Percentiles rank a stretch among this genome's conserved stretches.
Evolutionary conservation across 768 basidiomycete genomes (phyloP).

Genomic region (Pulveroboletus sp.): DNA sequence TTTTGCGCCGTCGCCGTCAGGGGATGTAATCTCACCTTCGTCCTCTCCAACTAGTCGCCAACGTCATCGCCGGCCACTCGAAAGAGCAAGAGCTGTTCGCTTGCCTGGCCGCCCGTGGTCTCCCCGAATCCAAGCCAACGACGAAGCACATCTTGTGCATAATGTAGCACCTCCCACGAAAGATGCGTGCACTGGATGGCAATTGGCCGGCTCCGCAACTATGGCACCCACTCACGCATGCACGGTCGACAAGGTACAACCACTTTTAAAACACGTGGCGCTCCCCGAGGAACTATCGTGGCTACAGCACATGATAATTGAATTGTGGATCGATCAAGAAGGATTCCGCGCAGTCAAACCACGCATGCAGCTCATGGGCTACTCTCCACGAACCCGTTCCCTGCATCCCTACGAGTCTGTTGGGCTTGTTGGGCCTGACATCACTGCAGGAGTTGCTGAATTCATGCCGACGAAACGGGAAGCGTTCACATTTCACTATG

Average conservation of each 20-base stretch:
- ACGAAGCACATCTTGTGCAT: constrained; percentile 10
- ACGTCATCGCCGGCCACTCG: constrained; percentile 30
- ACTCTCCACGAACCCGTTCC: constrained; percentile 35
- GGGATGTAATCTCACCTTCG: constrained; percentile 21
- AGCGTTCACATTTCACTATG: constrained; percentile 68
- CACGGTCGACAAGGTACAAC: constrained; percentile 6
- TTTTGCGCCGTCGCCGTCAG: constrained; percentile 28
- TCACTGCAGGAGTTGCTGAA: constrained; percentile 51
- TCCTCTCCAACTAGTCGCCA: constrained; percentile 19
- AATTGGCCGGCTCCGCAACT: constrained; percentile 9
- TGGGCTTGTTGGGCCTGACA: constrained; percentile 27
- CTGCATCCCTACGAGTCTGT: constrained; percentile 23
- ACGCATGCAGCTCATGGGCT: constrained; percentile 56
- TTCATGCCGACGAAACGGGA: constrained; percentile 63
- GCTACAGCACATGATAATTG: constrained; percentile 52
- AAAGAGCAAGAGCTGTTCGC: constrained; percentile 32
- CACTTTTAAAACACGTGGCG: constrained; percentile 11
- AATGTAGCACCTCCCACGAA: constrained; percentile 1
- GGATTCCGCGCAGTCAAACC: constrained; percentile 67
- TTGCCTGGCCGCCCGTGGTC: constrained; percentile 25
- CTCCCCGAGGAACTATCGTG: constrained; percentile 45
- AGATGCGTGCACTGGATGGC: constrained; percentile 9
- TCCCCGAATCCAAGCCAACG: constrained; percentile 18
- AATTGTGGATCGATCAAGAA: constrained; percentile 82
- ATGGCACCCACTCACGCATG: constrained; percentile 6